Evolutionary conservation across 305 asterid species (phyloP), one percentile per base, ranked within the genome.

Genomic region (Stenogyne calaminthoides): DNA sequence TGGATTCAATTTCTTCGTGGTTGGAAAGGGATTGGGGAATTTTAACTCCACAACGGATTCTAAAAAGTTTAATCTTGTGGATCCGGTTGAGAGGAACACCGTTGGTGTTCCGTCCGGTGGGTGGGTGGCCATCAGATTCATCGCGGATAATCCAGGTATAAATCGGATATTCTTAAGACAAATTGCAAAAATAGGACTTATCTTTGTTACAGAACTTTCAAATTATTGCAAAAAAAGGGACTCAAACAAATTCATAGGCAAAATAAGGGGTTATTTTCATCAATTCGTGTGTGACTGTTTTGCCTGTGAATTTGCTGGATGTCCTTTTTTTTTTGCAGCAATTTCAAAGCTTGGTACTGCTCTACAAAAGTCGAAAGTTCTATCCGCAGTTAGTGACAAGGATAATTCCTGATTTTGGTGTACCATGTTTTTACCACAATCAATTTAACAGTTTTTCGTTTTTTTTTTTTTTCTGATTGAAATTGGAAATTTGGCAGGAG

Each of bases 101-200:
- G 77, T 91, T n/a, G 88, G 89, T 12, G 96, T 91, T 19, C 97
- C 98, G 0, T 77, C 96, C 2, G 97, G 98, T 10, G 97, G 98
- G 14, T 93, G 98, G 97, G 93, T 87, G 0, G 98, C 97, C 63
- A 81, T 91, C 29, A 75, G 97, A 73, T 93, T 91, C 75, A 88
- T 67, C 9, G 96, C 96, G 4, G 97, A 93, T 69, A 91, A 91
- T 73, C 98, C 98, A 76, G 98, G 98, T 91, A 75, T 16, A 46
- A 4, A 3, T 32, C 14, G 22, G 32, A 29, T 0, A 39, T 25
- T 46, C n/a, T 46, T 3, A 46, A 3, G 2, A 25, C 3, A 25
- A 25, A 25, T 25, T 25, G 29, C 3, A 2, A 25, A 25, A 1
- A 25, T 2, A 25, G 3, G 29, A 25, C 29, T 25, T 25, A 25